These are phyloP conservation scores for Eucalyptus polyanthemos DNA, from an alignment of 345 rosid genomes.

Conservation along the genomic window DNA sequence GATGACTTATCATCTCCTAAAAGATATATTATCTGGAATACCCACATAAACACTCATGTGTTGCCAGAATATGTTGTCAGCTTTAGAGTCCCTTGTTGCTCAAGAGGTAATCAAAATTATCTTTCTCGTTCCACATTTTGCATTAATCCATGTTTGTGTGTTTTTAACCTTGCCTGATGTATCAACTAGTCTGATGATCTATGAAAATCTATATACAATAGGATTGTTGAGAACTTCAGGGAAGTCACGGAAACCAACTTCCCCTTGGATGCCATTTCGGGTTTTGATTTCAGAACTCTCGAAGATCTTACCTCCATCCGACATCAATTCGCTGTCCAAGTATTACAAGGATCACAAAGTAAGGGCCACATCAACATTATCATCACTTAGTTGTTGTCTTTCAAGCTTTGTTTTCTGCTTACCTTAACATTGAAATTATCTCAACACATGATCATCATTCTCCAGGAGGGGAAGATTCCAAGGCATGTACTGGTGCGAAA, in stretches of 20 bases:
- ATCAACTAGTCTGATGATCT: neutral
- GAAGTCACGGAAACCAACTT: slow-evolving; percentile 27
- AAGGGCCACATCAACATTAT: neutral
- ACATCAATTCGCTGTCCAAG: slow-evolving; percentile 32
- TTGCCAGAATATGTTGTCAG: slow-evolving; percentile 3
- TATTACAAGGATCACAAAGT: slow-evolving; percentile 47
- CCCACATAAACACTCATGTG: slow-evolving; percentile 7
- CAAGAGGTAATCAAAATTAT: neutral
- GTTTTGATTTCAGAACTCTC: slow-evolving; percentile 52
- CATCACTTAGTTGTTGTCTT: neutral
- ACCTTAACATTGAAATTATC: neutral
- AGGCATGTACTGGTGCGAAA: slow-evolving; percentile 42
- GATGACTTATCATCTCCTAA: slow-evolving; percentile 1
- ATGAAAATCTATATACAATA: slow-evolving; percentile 1
- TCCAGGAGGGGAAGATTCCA: slow-evolving; percentile 52
- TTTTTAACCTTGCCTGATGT: neutral
- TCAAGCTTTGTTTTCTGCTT: neutral
- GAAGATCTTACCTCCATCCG: slow-evolving; percentile 31
- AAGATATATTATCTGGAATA: slow-evolving; percentile 4
- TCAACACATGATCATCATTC: neutral
- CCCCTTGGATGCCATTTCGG: slow-evolving; percentile 90
- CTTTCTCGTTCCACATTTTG: neutral
- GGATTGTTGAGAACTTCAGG: slow-evolving; percentile 10
- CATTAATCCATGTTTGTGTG: neutral
- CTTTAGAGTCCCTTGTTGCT: neutral